Conservation (phyloP, 164 flowering plant species). For the Piper betle region DNA sequence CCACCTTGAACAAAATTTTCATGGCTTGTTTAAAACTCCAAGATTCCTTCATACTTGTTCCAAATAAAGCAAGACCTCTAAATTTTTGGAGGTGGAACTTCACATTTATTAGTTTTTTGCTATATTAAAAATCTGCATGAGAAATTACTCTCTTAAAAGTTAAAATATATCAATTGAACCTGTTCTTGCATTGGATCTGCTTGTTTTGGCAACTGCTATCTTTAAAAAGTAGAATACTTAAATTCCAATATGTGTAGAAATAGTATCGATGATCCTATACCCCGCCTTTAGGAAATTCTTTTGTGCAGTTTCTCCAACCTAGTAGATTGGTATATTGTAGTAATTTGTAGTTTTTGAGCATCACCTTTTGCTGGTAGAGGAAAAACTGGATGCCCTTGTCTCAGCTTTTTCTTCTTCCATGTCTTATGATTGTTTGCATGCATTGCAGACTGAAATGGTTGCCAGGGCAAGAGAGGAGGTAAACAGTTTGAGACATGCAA, state of each 20-base stretch:
- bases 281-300: not conserved
- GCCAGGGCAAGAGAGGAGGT: slow-evolving; percentile 68
- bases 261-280: not conserved
- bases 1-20: not conserved
- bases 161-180: no score
- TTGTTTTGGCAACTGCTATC: not conserved
- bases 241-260: not conserved
- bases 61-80: not conserved
- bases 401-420: not conserved
- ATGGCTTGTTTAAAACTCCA: not conserved
- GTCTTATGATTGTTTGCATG: not conserved
- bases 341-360: not conserved
- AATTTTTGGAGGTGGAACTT: no score
- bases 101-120: no score
- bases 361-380: not conserved
- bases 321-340: no score
- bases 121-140: not conserved
- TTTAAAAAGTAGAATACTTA: not conserved
- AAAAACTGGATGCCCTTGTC: not conserved
- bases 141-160: no score
- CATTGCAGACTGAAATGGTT: slow-evolving; percentile 68
- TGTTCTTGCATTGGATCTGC: not conserved
- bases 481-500: slow-evolving; percentile 50
- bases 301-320: not conserved
- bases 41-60: not conserved